Evolutionary conservation across 768 basidiomycete genomes (phyloP), one percentile per base, ranked within the genome.

Genomic region (Boletus edulis): DNA sequence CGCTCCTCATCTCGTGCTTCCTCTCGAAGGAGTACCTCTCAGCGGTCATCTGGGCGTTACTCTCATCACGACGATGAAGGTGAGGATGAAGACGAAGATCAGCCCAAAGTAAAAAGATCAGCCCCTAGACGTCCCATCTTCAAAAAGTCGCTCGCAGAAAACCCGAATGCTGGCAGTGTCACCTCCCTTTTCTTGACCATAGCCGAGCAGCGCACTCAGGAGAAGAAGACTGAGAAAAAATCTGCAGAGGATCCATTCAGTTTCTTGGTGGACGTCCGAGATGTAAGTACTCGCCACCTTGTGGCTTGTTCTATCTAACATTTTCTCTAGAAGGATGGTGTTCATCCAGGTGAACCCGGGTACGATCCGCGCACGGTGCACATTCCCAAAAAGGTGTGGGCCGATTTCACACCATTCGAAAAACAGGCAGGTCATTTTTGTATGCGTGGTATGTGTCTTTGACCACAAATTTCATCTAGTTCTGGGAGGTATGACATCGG

Each of bases 371-470:
- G 95, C 46, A 97, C 97, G 0, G 70, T 98, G 32, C 82, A 80
- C 65, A 81, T 99, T 49, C 95, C 95, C 0, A 71, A 79, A 29
- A 79, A 75, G 41, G 84, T 85, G 0, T 96, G 94, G 93, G 75
- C 76, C 27, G 75, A 76, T 0, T 96, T 99, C 64, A 96, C 94
- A 3, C 94, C 95, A 0, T 99, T 99, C 67, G 97, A 99, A 74
- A 94, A 86, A 62, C 94, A 92, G 80, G 87, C 82, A 32, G 67
- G 70, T 39, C 45, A 12, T 17, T 50, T 53, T 22, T 35, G n/a
- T 12, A 35, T 22, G 18, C 12, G 13, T 39, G 6, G 43, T 0
- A 0, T 20, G 17, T 51, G 3, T 9, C 48, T 38, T 60, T 58
- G 22, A 46, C 32, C 15, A 41, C 20, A 17, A 34, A 5, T 48